phyloP scores from a whole-genome alignment of 2,329 filamentous ascomycete species.

The Curvularia hawaiiensis region DNA sequence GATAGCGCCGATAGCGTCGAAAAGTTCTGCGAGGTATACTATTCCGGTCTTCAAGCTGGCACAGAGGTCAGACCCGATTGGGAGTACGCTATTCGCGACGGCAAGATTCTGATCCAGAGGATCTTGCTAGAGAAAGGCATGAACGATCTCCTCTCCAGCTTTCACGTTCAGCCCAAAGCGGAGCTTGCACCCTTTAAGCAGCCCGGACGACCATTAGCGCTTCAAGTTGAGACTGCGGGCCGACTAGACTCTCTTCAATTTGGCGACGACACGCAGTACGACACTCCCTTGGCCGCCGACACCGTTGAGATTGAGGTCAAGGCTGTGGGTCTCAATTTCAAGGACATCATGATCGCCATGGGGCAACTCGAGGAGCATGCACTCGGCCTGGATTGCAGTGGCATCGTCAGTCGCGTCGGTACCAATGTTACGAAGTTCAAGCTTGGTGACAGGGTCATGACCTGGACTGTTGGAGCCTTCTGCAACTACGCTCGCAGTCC shows the following conservation, averaged over 20 bases:
- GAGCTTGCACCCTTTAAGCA: constrained; percentile 7
- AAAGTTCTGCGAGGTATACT: constrained; percentile 2
- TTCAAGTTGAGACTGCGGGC: not conserved
- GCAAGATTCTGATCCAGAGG: constrained; percentile 18
- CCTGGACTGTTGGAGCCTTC: constrained; percentile 12
- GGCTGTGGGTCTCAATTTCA: constrained; percentile 26
- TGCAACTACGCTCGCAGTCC: constrained; percentile 13
- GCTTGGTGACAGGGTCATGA: constrained; percentile 14
- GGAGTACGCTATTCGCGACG: constrained; percentile 13
- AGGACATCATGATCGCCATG: constrained; percentile 13
- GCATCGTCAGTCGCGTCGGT: constrained; percentile 20
- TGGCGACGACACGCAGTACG: not conserved
- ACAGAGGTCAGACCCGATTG: constrained; percentile 6
- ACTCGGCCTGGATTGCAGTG: constrained; percentile 21
- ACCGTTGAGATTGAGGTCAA: constrained; percentile 22
- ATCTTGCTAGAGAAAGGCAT: constrained; percentile 13
- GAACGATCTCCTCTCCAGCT: constrained; percentile 10
- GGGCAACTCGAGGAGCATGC: constrained; percentile 7
- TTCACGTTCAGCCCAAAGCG: constrained; percentile 7
- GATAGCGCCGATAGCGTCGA: constrained; percentile 3
- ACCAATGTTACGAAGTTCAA: constrained; percentile 2
- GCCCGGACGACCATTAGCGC: not conserved
- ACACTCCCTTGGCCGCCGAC: not conserved
- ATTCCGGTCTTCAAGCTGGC: constrained; percentile 6
- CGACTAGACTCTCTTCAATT: constrained; percentile 8